Evolutionary conservation across 192 early-diverging fungal species (phyloP).

Genomic region (Podila clonocystis): DNA sequence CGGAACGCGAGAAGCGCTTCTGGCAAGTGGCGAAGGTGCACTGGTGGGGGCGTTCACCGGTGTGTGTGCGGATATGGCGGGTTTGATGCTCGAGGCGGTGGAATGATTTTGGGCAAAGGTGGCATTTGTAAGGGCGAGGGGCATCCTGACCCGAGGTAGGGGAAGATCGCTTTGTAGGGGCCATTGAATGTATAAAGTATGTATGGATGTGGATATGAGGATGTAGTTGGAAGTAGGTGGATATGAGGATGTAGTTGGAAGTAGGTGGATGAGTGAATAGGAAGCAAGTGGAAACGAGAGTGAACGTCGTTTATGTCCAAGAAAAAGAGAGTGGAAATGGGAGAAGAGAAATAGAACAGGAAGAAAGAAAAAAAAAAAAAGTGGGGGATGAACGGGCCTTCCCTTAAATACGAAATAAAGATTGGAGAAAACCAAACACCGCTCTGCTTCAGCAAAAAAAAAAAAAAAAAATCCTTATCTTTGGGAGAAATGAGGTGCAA

Average conservation of each 20-base stretch:
- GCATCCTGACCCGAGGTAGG: conserved; percentile 55
- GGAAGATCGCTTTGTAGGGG: conserved; percentile 47
- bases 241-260: too few species aligned
- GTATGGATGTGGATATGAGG: neutral
- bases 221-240: too few species aligned
- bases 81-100: conserved; percentile 86
- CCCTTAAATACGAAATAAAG: neutral
- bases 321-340: conserved; percentile 4
- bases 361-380: conserved; percentile 6
- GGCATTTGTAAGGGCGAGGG: conserved; percentile 69
- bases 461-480: conserved; percentile 19
- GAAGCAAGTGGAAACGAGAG: conserved; percentile 43
- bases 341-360: neutral
- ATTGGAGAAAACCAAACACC: neutral
- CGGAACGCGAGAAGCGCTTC: conserved; percentile 86
- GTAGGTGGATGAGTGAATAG: too few species aligned
- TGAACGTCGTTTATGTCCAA: conserved; percentile 41
- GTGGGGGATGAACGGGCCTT: too few species aligned
- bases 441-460: neutral
- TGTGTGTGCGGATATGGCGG: conserved; percentile 90
- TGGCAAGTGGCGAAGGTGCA: conserved; percentile 77
- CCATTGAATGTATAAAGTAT: neutral
- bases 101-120: conserved; percentile 76
- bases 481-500: neutral
- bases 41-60: conserved; percentile 85